These are phyloP conservation scores for Thermomyces lanuginosus DNA, from an alignment of 2,329 filamentous ascomycete genomes.

Conservation along the genomic window DNA sequence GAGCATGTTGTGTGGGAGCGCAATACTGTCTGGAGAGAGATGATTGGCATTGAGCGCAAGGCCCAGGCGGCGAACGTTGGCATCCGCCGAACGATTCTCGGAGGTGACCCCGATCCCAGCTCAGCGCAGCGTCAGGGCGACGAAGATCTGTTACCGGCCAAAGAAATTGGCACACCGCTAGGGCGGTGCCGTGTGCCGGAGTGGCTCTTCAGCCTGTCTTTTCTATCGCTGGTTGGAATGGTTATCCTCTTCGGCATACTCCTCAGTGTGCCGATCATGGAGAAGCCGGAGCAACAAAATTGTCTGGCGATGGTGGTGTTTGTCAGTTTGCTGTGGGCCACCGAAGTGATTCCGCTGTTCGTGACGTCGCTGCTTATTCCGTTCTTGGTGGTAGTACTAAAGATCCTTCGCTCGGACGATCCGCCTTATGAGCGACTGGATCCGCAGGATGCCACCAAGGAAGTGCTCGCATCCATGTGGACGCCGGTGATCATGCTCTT, in stretches of 20 bases:
- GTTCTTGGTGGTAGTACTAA: conserved; percentile 75
- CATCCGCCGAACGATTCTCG: conserved; percentile 58
- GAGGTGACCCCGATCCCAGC: conserved; percentile 50
- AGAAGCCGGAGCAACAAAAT: conserved; percentile 80
- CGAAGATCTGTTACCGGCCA: conserved; percentile 49
- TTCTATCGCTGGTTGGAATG: conserved; percentile 58
- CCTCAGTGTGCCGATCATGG: conserved; percentile 64
- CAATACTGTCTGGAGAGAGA: conserved; percentile 96
- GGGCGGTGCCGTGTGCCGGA: conserved; percentile 58
- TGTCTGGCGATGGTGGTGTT: conserved; percentile 87
- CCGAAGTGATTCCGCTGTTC: conserved; percentile 92
- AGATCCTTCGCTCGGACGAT: conserved; percentile 64
- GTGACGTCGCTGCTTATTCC: conserved; percentile 89
- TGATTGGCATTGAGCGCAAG: conserved; percentile 94
- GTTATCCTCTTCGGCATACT: conserved; percentile 58
- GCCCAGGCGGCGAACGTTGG: conserved; percentile 88
- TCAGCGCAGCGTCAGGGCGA: conserved; percentile 70
- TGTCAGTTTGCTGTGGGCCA: conserved; percentile 89
- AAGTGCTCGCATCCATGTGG: conserved; percentile 94
- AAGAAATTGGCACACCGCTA: conserved; percentile 61
- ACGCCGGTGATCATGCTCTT: conserved; percentile 97
- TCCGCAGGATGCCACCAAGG: conserved; percentile 65
- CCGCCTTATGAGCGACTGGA: conserved; percentile 53
- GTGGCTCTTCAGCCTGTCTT: conserved; percentile 71
- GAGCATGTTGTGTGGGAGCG: conserved; percentile 98